Evolutionary conservation across 768 basidiomycete species (phyloP), one percentile per base, ranked within the genome.

Genomic region (Suillus placidus): DNA sequence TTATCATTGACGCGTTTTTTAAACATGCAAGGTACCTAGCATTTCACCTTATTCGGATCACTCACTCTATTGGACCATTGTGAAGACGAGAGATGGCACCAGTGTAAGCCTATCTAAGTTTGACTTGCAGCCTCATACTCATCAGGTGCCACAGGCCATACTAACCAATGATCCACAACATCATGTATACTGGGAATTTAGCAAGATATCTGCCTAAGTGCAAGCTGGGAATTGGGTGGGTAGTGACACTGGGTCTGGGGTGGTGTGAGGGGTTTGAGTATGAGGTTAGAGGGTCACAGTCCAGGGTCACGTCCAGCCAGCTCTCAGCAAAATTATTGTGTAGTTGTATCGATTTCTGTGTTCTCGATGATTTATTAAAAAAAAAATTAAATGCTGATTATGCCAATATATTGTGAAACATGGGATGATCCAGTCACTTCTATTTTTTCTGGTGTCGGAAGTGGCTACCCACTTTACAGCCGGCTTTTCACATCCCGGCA

Each of bases 61-160:
- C 58, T 60, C 58, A 2, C 58, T 60, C 58, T 60, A 60, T 42
- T 60, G 40, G 58, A 60, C 58, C 30, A 40, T 60, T 7, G 40
- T 42, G 40, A 60, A 42, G 58, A 60, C 58, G 4, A 42, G 40
- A 18, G 58, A 60, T 60, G 58, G 58, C 6, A 42, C 40, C 16
- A 42, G 20, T 42, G 58, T 60, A 30, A 60, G 40, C 20, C 30
- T 13, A 60, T 32, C 6, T 30, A 13, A 26, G 18, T 32, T 32
- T 20, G 20, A 20, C 6, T 6, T 60, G 16, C 26, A 40, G 6
- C 40, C 26, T 60, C 20, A 30, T 58, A 30, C 38, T 37, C 16
- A 30, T 42, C 26, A 32, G 34, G 18, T 2, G 6, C 20, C 8
- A 6, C 30, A 60, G 58, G 58, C 40, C 32, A 60, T 18, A 42